phyloP scores from a whole-genome alignment of 2,329 filamentous ascomycete species.

The Penicillium digitatum region DNA sequence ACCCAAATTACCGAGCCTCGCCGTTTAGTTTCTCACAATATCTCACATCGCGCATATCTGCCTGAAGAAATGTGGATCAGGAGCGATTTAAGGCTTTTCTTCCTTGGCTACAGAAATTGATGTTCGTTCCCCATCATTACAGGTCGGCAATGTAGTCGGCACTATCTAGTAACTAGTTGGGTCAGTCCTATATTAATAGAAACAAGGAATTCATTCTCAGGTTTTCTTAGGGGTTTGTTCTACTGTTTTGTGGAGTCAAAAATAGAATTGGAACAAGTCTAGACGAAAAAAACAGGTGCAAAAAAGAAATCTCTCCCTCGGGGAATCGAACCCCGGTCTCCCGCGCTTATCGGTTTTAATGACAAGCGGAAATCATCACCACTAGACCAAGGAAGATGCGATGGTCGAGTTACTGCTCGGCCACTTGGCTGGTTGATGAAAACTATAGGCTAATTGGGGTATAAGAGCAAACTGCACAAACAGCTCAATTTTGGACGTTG shows the following conservation, averaged over 20 bases:
- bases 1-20: not conserved
- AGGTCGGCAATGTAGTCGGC: not conserved
- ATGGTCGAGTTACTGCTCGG: conserved; percentile 24
- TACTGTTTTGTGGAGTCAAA: not conserved
- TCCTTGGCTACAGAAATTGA: not conserved
- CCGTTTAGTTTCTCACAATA: too few relatives aligned
- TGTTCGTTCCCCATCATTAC: not conserved
- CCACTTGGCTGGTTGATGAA: conserved; percentile 25
- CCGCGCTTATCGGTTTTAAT: conserved; percentile 33
- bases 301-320: conserved; percentile 35
- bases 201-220: not conserved
- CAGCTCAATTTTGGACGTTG: too few relatives aligned
- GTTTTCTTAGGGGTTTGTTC: not conserved
- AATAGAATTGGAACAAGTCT: too few relatives aligned
- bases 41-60: not conserved
- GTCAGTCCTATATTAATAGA: not conserved
- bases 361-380: conserved; percentile 43
- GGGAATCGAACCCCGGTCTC: conserved; percentile 40
- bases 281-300: conserved; percentile 1
- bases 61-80: not conserved
- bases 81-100: too few relatives aligned
- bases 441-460: rapidly evolving
- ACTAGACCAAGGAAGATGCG: conserved; percentile 36
- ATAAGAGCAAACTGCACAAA: not conserved
- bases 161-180: not conserved